Evolutionary conservation across 2,329 filamentous ascomycete genomes (phyloP).

Genomic region (Macrophomina tecta): DNA sequence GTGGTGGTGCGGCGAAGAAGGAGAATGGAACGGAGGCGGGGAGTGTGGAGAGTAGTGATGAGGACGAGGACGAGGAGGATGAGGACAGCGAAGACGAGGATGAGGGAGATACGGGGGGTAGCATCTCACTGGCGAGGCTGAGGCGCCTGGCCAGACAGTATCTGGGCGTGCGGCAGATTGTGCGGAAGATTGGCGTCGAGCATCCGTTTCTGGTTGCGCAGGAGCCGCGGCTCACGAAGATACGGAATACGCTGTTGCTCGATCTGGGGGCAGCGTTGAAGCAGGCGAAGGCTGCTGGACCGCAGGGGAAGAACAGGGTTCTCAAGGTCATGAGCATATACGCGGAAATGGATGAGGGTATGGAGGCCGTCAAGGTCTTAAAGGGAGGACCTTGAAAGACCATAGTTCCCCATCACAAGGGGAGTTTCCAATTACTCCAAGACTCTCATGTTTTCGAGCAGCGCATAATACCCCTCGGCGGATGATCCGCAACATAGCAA

Average conservation of each 20-base stretch:
- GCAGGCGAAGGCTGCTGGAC: conserved; percentile 55
- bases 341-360: conserved; percentile 64
- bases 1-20: conserved; percentile 29
- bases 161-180: conserved; percentile 59
- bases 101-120: conserved; percentile 36
- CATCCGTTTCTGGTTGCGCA: conserved; percentile 70
- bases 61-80: conserved; percentile 40
- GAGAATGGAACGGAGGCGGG: conserved; percentile 31
- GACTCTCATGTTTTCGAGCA: background rate
- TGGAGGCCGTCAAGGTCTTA: conserved; percentile 62
- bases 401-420: background rate
- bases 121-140: conserved; percentile 51
- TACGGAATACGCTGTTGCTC: conserved; percentile 67
- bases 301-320: conserved; percentile 49
- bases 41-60: conserved; percentile 35
- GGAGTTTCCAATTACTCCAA: background rate
- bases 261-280: conserved; percentile 69
- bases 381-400: conserved; percentile 48
- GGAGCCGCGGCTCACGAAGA: conserved; percentile 60
- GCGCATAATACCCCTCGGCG: conserved; percentile 12
- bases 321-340: conserved; percentile 67
- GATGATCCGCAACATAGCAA: background rate
- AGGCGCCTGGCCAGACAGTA: conserved; percentile 65
- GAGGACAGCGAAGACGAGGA: conserved; percentile 45
- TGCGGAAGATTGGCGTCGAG: conserved; percentile 57